Evolutionary conservation across 2,329 filamentous ascomycete genomes (phyloP).

Genomic region (Calonectria pseudoturangicola): DNA sequence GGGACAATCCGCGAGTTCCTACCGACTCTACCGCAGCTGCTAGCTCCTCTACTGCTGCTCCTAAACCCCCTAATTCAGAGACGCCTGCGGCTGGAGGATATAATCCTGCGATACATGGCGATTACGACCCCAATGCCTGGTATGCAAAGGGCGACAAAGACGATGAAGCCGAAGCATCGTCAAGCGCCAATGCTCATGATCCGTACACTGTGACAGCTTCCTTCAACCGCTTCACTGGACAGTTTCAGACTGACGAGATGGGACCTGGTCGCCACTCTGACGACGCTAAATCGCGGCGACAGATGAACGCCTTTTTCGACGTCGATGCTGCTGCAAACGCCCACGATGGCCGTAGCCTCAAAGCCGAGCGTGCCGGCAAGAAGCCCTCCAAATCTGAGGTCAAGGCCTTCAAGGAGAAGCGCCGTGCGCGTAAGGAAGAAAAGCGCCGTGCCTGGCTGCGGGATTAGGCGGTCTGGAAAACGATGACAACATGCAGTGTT

Average conservation of each 20-base stretch:
- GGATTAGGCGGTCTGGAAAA: constrained; percentile 74
- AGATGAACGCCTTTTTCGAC: constrained; percentile 97
- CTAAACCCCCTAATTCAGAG: constrained; percentile 60
- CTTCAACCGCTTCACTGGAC: constrained; percentile 95
- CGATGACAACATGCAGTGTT: not conserved
- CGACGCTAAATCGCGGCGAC: constrained; percentile 88
- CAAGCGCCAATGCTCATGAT: constrained; percentile 57
- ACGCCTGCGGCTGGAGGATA: constrained; percentile 81
- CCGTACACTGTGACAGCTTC: constrained; percentile 80
- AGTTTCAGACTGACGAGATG: constrained; percentile 82
- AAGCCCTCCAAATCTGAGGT: constrained; percentile 90
- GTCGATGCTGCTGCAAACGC: constrained; percentile 94
- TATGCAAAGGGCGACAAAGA: constrained; percentile 81
- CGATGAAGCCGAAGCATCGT: constrained; percentile 56
- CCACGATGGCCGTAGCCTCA: constrained; percentile 92
- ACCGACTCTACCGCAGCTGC: constrained; percentile 60
- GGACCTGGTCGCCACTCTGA: constrained; percentile 87
- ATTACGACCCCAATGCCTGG: constrained; percentile 96
- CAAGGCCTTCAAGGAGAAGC: constrained; percentile 93
- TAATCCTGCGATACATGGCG: constrained; percentile 95
- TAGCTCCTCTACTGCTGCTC: constrained; percentile 54
- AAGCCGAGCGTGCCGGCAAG: constrained; percentile 91
- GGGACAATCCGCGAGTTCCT: constrained; percentile 89
- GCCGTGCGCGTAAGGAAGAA: constrained; percentile 92
- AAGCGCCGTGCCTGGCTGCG: constrained; percentile 93